These are phyloP conservation scores for Ceratorhiza oryzae-sativae DNA, from an alignment of 1,284 basidiomycete species.

Conservation along the genomic window DNA sequence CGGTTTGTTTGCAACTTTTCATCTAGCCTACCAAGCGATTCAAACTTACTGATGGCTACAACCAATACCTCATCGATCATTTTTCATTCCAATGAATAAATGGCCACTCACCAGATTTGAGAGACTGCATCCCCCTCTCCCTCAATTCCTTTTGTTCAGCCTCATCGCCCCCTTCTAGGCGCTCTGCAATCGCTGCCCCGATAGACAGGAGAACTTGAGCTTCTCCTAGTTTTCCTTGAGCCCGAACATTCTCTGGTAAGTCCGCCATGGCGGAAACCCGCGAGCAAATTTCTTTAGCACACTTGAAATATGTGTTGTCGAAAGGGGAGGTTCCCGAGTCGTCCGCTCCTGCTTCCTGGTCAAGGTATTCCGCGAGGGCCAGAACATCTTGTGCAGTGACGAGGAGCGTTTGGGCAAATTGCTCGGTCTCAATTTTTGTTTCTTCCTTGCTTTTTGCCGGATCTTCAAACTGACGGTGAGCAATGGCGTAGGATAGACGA, in stretches of 20 bases:
- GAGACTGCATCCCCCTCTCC: not conserved
- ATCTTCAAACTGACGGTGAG: not conserved
- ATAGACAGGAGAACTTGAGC: slow-evolving; percentile 1
- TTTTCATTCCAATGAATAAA: too few relatives aligned
- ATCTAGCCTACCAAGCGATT: not conserved
- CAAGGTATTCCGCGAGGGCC: not conserved
- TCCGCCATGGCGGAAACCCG: not conserved
- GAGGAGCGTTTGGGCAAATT: slow-evolving; percentile 8
- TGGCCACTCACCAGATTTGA: not conserved
- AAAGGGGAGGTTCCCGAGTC: too few relatives aligned
- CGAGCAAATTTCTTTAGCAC: not conserved
- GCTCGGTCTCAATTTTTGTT: not conserved
- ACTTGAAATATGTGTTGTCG: not conserved
- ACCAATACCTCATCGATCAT: not conserved
- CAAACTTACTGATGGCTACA: slow-evolving; percentile 15
- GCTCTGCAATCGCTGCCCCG: slow-evolving; percentile 13
- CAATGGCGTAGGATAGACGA: not conserved
- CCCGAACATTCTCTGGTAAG: not conserved
- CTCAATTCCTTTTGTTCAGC: not conserved
- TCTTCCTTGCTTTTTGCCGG: not conserved
- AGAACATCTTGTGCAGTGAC: not conserved
- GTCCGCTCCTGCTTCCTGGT: not conserved
- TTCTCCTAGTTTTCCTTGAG: slow-evolving; percentile 5
- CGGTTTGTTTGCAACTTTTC: not conserved
- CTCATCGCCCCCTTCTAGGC: not conserved